Evolutionary conservation across 306 rosid genomes (phyloP), one percentile per base, ranked within the genome.

Genomic region (Inga leiocalycina): DNA sequence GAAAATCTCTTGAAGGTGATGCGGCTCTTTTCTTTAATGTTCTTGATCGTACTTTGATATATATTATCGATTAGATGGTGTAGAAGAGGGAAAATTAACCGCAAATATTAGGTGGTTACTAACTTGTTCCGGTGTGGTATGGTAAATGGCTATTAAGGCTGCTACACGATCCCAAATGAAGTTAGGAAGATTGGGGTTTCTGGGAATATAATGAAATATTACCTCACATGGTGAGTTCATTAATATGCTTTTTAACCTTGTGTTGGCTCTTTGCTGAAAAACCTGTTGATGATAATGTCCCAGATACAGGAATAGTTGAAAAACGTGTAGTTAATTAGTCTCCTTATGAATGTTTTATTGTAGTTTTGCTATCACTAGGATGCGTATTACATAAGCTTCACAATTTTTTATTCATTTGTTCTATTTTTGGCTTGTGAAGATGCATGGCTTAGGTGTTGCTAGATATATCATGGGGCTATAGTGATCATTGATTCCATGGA

Each of bases 41-140:
- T n/a, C n/a, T n/a, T n/a, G n/a, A n/a, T n/a, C n/a, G n/a, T n/a
- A n/a, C n/a, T n/a, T 86, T 89, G 84, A 89, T 85, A 70, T 69
- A 70, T 83, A 80, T 67, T 88, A 87, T 93, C 89, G 74, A 76
- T 59, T 81, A 85, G 86, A 74, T 78, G 90, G 78, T 86, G 90
- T 85, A 75, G 87, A 91, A 84, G 88, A 75, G 85, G 61, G 79
- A 70, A 49, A 75, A 54, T 84, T 73, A 85, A 86, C 82, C 79
- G 82, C 82, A 79, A 44, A 81, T 82, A 80, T 81, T 86, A 83
- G 83, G 86, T 87, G 84, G 79, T 86, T 66, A 48, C 77, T 72
- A 84, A 84, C 84, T 86, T 84, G 74, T 68, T 62, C 76, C 49
- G 52, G 56, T 35, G 27, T 39, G 79, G 32, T 79, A 49, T 64